Base-by-base conservation (phyloP, 352 stramenopile species). In the Pythium dissotocum region DNA sequence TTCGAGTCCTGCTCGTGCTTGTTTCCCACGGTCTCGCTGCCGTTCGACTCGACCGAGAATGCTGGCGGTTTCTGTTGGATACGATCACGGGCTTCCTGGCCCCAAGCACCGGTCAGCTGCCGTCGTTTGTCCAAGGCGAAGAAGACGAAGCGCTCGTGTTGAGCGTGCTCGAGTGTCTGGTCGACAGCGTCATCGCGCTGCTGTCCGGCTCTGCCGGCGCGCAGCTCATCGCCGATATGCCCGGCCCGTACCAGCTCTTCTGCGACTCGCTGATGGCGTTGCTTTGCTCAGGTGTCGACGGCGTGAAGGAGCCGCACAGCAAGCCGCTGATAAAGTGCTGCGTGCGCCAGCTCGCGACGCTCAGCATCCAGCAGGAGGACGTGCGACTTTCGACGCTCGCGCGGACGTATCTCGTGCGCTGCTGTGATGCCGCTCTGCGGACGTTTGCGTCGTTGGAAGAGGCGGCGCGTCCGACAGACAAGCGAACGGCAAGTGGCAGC, bases 131-230 rank as follows among this genome's bases (percentile, higher is more conserved):
- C 24, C 77, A 89, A 51, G 78, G 69, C 10, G 85, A 91, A 77
- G 85, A 95, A 71, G 87, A 95, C 40, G 78, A 93, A 65, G 83
- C 76, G 36, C 65, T 95, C 35, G 84, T 93, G 26, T 59, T 94
- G 35, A 92, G 80, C 26, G 75, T 93, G 7, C 70, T 95, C 4
- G 86, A 93, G 61, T 93, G 79, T 56, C 65, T 94, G 7, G 85
- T 93, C 24, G 83, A 91, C 58, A 90, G 74, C 32, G 81, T 84
- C 33, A 87, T 93, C 26, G 73, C 78, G 26, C 46, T 90, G 48
- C 73, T 90, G 13, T 68, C 72, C 16, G 77, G 77, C 38, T 18
- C 46, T 7, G 6, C 51, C 0, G 61, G 59, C 12, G 74, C 61
- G 16, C 67, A 79, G 24, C 57, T 82, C 18, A 78, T 77, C 38